Evolutionary conservation across 345 rosid species (phyloP).

Genomic region (Eucalyptus erythrocorys): DNA sequence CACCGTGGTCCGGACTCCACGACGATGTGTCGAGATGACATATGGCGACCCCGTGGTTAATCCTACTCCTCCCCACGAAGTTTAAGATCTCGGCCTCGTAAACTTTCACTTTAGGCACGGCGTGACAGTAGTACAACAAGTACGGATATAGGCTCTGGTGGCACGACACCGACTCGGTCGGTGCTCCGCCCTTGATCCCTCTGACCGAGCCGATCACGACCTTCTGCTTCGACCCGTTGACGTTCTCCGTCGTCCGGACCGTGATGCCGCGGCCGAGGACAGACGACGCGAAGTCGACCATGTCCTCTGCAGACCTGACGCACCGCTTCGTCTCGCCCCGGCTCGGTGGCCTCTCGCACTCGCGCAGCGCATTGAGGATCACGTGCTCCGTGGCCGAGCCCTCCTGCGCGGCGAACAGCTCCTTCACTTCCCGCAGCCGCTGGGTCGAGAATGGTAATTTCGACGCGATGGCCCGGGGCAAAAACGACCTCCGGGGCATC

Average conservation of each 20-base stretch:
- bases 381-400: slow-evolving; percentile 35
- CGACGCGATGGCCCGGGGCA: slow-evolving; percentile 38
- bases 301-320: slow-evolving; percentile 52
- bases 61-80: slow-evolving; percentile 6
- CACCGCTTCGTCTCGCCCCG: slow-evolving; percentile 57
- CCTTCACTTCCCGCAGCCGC: slow-evolving; percentile 1
- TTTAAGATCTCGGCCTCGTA: slow-evolving; percentile 55
- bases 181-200: slow-evolving; percentile 46
- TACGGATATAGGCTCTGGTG: slow-evolving; percentile 76
- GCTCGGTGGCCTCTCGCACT: slow-evolving; percentile 59
- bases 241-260: slow-evolving; percentile 32
- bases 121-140: slow-evolving; percentile 59
- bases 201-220: slow-evolving; percentile 34
- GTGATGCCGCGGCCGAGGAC: slow-evolving; percentile 25
- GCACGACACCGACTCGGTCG: slow-evolving; percentile 58
- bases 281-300: slow-evolving; percentile 54
- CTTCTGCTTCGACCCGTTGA: slow-evolving; percentile 24
- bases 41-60: slow-evolving; percentile 57
- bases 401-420: slow-evolving; percentile 21
- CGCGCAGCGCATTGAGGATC: slow-evolving; percentile 21
- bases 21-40: slow-evolving; percentile 69
- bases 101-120: slow-evolving; percentile 59
- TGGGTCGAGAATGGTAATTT: slow-evolving; percentile 47
- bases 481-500: slow-evolving; percentile 66
- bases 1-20: slow-evolving; percentile 61